phyloP scores from a whole-genome alignment of 805 yeast species.

The Candida morakotiae region DNA sequence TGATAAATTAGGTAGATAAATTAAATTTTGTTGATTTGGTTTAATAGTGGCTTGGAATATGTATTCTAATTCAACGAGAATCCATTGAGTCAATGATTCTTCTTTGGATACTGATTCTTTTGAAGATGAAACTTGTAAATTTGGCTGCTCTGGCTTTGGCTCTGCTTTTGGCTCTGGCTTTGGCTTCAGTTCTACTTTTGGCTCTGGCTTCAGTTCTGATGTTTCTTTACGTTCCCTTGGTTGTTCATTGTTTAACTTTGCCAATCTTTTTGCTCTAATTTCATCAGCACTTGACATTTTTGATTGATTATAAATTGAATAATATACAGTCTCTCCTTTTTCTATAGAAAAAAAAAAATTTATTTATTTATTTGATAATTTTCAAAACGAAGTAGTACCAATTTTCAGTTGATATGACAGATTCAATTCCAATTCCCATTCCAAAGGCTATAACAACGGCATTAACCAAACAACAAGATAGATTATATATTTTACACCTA shows the following conservation, averaged over 20 bases:
- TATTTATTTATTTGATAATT: too few relatives aligned
- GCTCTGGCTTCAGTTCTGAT: background rate
- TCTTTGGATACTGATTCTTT: slow-evolving; percentile 10
- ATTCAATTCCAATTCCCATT: too few relatives aligned
- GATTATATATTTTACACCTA: slow-evolving; percentile 16
- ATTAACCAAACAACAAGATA: slow-evolving; percentile 17
- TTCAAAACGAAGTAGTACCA: too few relatives aligned
- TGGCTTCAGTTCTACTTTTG: background rate
- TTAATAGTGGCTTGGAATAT: slow-evolving; percentile 33
- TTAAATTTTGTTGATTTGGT: slow-evolving; percentile 12
- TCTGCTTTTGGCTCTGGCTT: background rate
- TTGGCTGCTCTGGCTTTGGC: background rate
- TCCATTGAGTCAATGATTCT: slow-evolving; percentile 36
- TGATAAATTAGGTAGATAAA: slow-evolving; percentile 20
- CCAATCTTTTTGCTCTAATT: slow-evolving; percentile 52
- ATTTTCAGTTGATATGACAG: too few relatives aligned
- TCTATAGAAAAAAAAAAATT: background rate
- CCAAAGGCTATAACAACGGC: slow-evolving; percentile 17
- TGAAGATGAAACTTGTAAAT: background rate
- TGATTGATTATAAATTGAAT: background rate
- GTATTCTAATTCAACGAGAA: slow-evolving; percentile 29
- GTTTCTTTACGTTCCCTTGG: background rate
- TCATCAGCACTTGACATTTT: slow-evolving; percentile 16
- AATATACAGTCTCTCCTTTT: background rate
- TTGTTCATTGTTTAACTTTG: slow-evolving; percentile 33